phyloP scores from a whole-genome alignment of 768 basidiomycete species.

The Chalciporus chontae region DNA sequence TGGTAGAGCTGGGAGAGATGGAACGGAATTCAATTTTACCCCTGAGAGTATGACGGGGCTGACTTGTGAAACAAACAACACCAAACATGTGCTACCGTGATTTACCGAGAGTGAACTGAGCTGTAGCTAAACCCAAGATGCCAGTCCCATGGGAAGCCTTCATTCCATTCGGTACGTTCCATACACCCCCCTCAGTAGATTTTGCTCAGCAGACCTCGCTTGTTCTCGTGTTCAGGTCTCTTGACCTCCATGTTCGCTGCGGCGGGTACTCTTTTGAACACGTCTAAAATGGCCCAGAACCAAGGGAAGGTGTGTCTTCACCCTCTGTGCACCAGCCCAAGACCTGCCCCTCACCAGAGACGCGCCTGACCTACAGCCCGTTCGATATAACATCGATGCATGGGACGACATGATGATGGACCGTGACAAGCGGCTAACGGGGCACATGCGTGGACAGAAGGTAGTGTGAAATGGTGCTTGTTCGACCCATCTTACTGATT shows the following conservation, averaged over 20 bases:
- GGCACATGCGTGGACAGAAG: conserved; percentile 79
- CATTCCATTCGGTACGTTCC: conserved; percentile 79
- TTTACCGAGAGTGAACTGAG: background rate
- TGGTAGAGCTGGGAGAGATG: background rate
- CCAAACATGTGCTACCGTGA: conserved; percentile 15
- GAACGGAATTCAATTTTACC: too few species aligned
- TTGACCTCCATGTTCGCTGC: conserved; percentile 86
- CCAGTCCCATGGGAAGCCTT: conserved; percentile 97
- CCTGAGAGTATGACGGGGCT: too few species aligned
- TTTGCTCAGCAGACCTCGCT: conserved; percentile 1
- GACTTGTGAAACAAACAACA: conserved; percentile 4
- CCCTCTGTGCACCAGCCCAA: background rate
- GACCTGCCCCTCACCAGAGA: background rate
- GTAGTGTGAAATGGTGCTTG: conserved; percentile 43
- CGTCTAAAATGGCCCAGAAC: conserved; percentile 77
- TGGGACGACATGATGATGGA: conserved; percentile 99
- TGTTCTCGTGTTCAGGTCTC: conserved; percentile 50
- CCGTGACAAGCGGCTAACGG: conserved; percentile 84
- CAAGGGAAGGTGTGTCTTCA: conserved; percentile 71
- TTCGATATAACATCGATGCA: conserved; percentile 78
- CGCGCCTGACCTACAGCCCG: conserved; percentile 47
- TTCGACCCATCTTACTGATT: background rate
- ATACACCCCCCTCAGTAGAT: background rate
- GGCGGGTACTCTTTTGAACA: conserved; percentile 82
- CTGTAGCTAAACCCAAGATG: conserved; percentile 46